Evolutionary conservation across 2,329 filamentous ascomycete species (phyloP), one percentile per base, ranked within the genome.

Genomic region (Raffaelea arxii): DNA sequence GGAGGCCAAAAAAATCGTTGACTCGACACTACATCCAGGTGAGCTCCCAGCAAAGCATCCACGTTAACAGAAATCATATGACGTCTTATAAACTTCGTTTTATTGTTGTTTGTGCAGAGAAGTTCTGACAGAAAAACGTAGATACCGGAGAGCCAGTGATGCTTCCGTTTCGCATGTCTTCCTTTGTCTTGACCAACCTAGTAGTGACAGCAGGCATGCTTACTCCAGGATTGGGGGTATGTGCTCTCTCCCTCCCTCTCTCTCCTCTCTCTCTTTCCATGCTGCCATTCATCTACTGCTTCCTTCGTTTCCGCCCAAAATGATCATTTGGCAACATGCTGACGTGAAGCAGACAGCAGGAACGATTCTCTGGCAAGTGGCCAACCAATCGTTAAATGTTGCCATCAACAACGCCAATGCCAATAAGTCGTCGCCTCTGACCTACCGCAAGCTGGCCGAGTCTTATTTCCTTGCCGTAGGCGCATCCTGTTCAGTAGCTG

Each of bases 341-440:
- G 25, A 51, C 50, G 4, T 11, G 24, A 6, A 4, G 14, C 54
- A 85, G 75, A 95, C 84, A 39, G 76, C 77, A 37, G 92, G 91
- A 44, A 96, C 88, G 5, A 74, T 97, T 32, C 82, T 84, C 54
- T 98, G 92, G 92, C 92, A 98, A 68, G 80, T 96, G 49, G 80
- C 86, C 55, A 98, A 98, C 68, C 92, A 98, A 70, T 96, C 90
- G 12, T 82, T 98, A 57, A 98, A 98, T 64, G 92, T 98, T 24
- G 91, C 88, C 55, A 91, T 98, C 74, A 98, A 98, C 75, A 89
- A 81, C 63, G 86, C 91, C 61, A 98, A 98, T 65, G 88, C 91
- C 53, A 98, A 98, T 77, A 98, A 98, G 66, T 95, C 89, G 35
- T 90, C 88, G 3, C 88, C 91, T 1, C 77, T 97, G 52, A 85